Base-by-base conservation (phyloP, 2,329 filamentous ascomycete species). In the Camptophora hylomeconis region DNA sequence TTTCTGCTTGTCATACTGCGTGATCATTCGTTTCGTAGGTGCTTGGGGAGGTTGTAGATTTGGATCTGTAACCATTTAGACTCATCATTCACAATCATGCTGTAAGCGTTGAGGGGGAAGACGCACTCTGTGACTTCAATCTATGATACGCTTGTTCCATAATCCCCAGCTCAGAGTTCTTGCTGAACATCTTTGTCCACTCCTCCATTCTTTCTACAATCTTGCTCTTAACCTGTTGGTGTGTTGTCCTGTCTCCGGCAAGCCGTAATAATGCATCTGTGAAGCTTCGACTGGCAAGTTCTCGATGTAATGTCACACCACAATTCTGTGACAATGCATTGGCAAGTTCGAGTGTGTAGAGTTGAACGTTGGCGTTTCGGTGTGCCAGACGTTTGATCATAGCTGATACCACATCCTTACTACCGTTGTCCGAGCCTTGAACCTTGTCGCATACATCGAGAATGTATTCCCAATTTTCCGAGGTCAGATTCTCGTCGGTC, bases 401-500 rank as follows among this genome's bases (percentile, higher is more conserved):
- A 49, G 82, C 79, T 48, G 83, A 79, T 31, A 92, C 80, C 9
- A 76, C 83, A 60, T 92, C 80, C 61, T 87, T 87, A 42, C 35
- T 33, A 3, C 40, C 40, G 18, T 24, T 37, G 26, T 70, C 65
- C 35, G 62, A 58, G 14, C 54, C 54, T 21, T 52, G 53, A 22
- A 72, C 67, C 48, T 68, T 70, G 49, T 72, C 68, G 52, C 68
- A 72, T 36, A 72, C 68, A 55, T 72, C 67, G 45, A 77, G 59
- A 43, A 77, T 76, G 42, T 65, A 75, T 51, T 79, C 75, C 75
- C 75, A 80, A 52, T 80, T 79, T 57, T 92, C 72, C 17, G 77
- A 80, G 13, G 86, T 95, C 46, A 95, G 71, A 58, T 94, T 98
- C 68, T 98, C 89, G 58, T 98, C 89, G 32, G 89, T 98, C 50